phyloP scores from a whole-genome alignment of 106 monocot genomes.

The Ottelia alismoides region DNA sequence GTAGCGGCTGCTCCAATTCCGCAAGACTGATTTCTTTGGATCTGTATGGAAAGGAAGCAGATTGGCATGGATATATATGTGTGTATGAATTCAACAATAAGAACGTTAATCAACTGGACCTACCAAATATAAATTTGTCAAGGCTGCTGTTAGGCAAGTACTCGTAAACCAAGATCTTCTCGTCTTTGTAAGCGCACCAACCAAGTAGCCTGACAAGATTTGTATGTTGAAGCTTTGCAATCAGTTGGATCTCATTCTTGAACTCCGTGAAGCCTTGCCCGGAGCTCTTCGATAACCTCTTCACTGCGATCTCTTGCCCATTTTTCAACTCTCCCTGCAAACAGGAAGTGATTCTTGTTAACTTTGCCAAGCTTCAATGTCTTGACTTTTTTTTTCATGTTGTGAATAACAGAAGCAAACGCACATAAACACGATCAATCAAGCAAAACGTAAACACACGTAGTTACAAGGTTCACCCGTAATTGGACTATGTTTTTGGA shows the following conservation, averaged over 20 bases:
- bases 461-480: too few species aligned
- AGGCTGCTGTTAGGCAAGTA: slow-evolving; percentile 19
- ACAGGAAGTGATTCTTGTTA: neutral
- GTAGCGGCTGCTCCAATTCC: slow-evolving; percentile 2
- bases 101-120: neutral
- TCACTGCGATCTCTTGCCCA: slow-evolving; percentile 14
- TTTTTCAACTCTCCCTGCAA: neutral
- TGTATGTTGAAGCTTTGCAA: slow-evolving; percentile 13
- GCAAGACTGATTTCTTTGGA: neutral
- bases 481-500: too few species aligned
- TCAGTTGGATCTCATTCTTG: slow-evolving; percentile 14
- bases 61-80: neutral
- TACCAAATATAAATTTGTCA: slow-evolving; percentile 14
- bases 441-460: too few species aligned
- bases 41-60: neutral
- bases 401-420: too few species aligned
- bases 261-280: slow-evolving; percentile 19
- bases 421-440: too few species aligned
- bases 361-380: neutral
- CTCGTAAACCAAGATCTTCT: slow-evolving; percentile 19
- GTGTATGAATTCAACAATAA: too few species aligned
- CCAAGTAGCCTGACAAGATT: slow-evolving; percentile 16
- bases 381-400: too few species aligned
- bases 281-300: slow-evolving; percentile 12
- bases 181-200: slow-evolving; percentile 13